These are phyloP conservation scores for Dalbergia cochinchinensis DNA, from an alignment of 306 rosid species.

Conservation along the genomic window DNA sequence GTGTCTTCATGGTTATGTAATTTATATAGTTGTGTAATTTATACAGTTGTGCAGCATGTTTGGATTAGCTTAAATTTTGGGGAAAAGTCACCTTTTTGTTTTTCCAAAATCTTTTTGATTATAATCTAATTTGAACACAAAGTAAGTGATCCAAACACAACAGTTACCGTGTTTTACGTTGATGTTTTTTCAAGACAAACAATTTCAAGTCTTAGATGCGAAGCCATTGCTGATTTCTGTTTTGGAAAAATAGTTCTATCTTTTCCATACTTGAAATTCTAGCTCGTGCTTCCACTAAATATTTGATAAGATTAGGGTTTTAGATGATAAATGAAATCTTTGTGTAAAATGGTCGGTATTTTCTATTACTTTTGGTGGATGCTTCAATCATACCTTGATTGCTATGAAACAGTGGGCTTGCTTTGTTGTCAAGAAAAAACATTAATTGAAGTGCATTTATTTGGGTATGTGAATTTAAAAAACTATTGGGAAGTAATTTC, in stretches of 20 bases:
- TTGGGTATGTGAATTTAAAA: background rate
- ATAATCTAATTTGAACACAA: background rate
- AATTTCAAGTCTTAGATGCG: slow-evolving; percentile 1
- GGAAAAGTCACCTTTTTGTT: background rate
- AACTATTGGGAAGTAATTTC: background rate
- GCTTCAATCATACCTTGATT: slow-evolving; percentile 16
- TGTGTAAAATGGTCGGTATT: slow-evolving; percentile 4
- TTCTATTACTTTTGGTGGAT: background rate
- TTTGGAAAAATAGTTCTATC: slow-evolving; percentile 7
- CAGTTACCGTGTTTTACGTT: background rate
- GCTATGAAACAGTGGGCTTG: background rate
- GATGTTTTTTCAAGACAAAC: background rate
- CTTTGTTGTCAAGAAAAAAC: background rate
- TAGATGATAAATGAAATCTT: background rate
- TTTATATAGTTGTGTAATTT: background rate
- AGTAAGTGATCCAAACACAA: background rate
- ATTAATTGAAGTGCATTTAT: background rate
- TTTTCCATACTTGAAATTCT: slow-evolving; percentile 19
- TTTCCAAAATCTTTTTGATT: background rate
- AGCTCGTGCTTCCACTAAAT: slow-evolving; percentile 7
- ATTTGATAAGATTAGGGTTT: slow-evolving; percentile 24
- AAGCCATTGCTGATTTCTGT: background rate
- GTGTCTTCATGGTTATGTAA: slow-evolving; percentile 6
- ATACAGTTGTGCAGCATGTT: background rate
- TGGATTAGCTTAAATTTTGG: background rate